A percentile compares a stretch with the other conserved stretches of the same genome.
Evolutionary conservation across 2,329 filamentous ascomycete genomes (phyloP).

Genomic region (Ophiostoma angusticollis): DNA sequence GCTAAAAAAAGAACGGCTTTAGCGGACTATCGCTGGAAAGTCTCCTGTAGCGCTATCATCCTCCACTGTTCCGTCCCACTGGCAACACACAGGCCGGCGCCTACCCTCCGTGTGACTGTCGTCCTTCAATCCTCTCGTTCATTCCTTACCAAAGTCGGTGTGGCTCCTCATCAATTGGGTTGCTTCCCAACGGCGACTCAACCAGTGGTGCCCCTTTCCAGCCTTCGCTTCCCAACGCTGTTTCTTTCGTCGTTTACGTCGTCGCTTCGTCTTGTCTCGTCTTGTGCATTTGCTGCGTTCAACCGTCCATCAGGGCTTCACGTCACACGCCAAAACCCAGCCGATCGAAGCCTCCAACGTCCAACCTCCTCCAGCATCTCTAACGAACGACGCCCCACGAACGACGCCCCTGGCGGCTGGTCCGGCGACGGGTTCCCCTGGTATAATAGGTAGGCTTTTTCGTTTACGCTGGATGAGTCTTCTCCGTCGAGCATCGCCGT

Average conservation of each 20-base stretch:
- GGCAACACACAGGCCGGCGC: too few species aligned
- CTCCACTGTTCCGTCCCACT: too few species aligned
- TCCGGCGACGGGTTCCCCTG: slow-evolving; percentile 1
- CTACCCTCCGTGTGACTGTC: not conserved
- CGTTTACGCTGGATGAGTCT: too few species aligned
- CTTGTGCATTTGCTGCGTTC: not conserved
- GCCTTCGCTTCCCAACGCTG: not conserved
- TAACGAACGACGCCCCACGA: too few species aligned
- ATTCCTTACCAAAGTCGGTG: slow-evolving; percentile 9
- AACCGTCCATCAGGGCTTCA: not conserved
- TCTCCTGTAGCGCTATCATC: too few species aligned
- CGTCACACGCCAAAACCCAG: not conserved
- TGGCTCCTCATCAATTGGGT: slow-evolving; percentile 11
- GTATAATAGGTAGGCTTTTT: not conserved
- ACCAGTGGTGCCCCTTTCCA: not conserved
- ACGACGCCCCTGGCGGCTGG: slow-evolving; percentile 2
- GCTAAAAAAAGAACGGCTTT: too few species aligned
- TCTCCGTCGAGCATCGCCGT: too few species aligned
- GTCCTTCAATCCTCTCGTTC: slow-evolving; percentile 3
- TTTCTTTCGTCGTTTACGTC: not conserved
- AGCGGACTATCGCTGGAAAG: too few species aligned
- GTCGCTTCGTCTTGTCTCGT: not conserved
- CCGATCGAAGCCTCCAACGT: not conserved
- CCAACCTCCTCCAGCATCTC: not conserved
- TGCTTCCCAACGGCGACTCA: slow-evolving; percentile 9